Percentiles rank a stretch among this genome's conserved stretches.
phyloP scores from a whole-genome alignment of 139 green algal genomes.

The Pseudopediastrum boryanum region DNA sequence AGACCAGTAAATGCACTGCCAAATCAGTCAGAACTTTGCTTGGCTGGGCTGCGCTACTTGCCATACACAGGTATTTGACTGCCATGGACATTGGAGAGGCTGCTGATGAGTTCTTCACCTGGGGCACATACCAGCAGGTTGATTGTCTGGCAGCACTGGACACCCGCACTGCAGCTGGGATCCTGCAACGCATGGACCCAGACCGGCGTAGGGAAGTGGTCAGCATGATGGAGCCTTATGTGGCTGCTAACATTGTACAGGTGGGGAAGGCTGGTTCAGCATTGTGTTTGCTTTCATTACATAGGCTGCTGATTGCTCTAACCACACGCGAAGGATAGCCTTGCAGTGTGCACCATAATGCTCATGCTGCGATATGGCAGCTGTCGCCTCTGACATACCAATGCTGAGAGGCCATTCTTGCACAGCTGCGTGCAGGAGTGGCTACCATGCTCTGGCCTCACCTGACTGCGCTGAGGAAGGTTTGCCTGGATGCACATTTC shows the following conservation, averaged over 20 bases:
- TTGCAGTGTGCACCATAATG: background rate
- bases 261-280: slow-evolving; percentile 10
- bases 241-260: slow-evolving; percentile 51
- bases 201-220: slow-evolving; percentile 32
- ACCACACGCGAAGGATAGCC: too few relatives aligned
- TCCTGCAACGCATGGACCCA: slow-evolving; percentile 23
- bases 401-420: background rate
- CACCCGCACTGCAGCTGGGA: slow-evolving; percentile 21
- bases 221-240: slow-evolving; percentile 33
- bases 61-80: slow-evolving; percentile 31
- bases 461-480: background rate
- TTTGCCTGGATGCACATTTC: background rate
- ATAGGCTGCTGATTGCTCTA: background rate
- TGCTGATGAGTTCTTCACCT: slow-evolving; percentile 28
- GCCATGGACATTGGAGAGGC: slow-evolving; percentile 37
- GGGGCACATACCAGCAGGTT: slow-evolving; percentile 34
- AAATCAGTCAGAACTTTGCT: too few relatives aligned
- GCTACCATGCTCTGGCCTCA: too few relatives aligned
- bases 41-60: background rate
- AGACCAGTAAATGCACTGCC: too few relatives aligned
- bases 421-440: background rate
- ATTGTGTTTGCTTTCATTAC: background rate
- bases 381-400: too few relatives aligned
- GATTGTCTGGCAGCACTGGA: slow-evolving; percentile 35
- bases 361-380: too few relatives aligned